Evolutionary conservation across 2,329 filamentous ascomycete species (phyloP).

Genomic region (Colletotrichum sp.): DNA sequence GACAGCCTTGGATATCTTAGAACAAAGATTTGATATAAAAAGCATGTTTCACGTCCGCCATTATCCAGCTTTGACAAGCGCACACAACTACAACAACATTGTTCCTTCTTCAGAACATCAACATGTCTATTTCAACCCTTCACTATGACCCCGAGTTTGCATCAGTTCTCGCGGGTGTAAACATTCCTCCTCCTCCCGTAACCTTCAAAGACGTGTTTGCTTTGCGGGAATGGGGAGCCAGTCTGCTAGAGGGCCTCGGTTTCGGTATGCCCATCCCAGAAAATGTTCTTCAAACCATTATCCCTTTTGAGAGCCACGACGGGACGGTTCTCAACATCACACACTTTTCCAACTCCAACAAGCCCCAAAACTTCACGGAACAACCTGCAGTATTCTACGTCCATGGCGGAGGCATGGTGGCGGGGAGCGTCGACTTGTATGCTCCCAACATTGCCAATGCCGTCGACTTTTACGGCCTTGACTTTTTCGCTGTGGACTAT

Average conservation of each 20-base stretch:
- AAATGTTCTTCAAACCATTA: conserved; percentile 9
- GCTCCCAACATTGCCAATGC: conserved; percentile 26
- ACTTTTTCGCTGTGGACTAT: conserved; percentile 43
- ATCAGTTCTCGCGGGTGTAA: background rate
- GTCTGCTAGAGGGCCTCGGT: background rate
- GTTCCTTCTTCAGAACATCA: background rate
- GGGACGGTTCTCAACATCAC: conserved; percentile 20
- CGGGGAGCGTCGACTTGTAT: conserved; percentile 29
- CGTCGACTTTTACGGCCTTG: conserved; percentile 31
- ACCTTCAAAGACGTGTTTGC: background rate
- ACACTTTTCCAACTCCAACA: conserved; percentile 11
- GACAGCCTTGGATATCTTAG: background rate
- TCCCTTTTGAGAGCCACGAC: conserved; percentile 22
- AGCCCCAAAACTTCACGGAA: background rate
- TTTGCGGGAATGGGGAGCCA: background rate
- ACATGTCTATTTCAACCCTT: background rate
- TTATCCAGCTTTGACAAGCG: background rate
- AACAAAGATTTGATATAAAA: background rate
- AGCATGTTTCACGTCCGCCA: background rate
- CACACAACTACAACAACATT: background rate
- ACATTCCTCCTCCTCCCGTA: background rate
- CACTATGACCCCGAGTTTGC: background rate
- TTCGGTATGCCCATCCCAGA: background rate
- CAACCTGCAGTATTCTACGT: conserved; percentile 36
- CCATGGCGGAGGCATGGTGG: conserved; percentile 47